Percentiles rank a stretch among this genome's conserved stretches.
These are phyloP conservation scores for Hericium rajendrae DNA, from an alignment of 768 basidiomycete species.

Conservation along the genomic window DNA sequence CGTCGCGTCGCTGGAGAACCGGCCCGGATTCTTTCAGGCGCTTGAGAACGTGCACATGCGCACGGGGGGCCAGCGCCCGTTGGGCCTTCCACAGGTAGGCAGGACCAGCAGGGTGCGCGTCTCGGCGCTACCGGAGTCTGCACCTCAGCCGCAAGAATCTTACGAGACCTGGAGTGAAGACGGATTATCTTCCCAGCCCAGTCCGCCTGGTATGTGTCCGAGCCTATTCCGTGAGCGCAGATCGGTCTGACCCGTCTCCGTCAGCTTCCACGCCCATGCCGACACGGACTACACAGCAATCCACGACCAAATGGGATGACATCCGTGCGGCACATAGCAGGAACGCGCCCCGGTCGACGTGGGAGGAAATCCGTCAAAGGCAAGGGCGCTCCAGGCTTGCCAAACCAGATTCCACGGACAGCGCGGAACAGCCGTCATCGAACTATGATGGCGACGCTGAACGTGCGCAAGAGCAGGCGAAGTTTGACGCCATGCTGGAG, in stretches of 20 bases:
- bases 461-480: constrained; percentile 39
- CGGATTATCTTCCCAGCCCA: background rate
- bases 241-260: no score
- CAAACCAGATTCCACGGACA: no score
- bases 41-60: constrained; percentile 24
- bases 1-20: constrained; percentile 21
- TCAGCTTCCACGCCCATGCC: background rate
- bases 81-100: constrained; percentile 6
- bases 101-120: constrained; percentile 5
- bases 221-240: no score
- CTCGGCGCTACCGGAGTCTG: background rate
- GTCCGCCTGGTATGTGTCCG: no score
- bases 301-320: constrained; percentile 46
- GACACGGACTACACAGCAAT: constrained; percentile 16
- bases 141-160: background rate
- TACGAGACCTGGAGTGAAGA: background rate
- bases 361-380: constrained; percentile 48
- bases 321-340: constrained; percentile 45
- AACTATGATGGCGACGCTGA: constrained; percentile 20
- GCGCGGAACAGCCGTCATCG: background rate
- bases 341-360: constrained; percentile 38
- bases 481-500: constrained; percentile 51
- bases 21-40: constrained; percentile 21
- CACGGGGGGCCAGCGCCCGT: constrained; percentile 6
- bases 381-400: background rate